A percentile compares a stretch with the other conserved stretches of the same genome.
These are phyloP conservation scores for Dicorynia guianensis DNA, from an alignment of 306 rosid species.

Conservation along the genomic window DNA sequence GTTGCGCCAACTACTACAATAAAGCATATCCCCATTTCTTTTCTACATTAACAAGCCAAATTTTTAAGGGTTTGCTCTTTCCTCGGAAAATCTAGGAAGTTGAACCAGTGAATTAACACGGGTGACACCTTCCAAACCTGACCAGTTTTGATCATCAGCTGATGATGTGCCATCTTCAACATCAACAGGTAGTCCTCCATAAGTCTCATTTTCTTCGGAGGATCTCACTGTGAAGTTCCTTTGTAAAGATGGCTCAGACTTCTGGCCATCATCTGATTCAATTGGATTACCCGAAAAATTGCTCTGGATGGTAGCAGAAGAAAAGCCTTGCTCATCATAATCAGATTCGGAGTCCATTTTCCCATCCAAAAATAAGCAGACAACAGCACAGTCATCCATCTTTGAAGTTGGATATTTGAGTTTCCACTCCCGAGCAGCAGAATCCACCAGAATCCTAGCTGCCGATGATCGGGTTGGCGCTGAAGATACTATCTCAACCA, in stretches of 20 bases:
- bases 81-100: conserved; percentile 94
- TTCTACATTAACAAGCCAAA: conserved; percentile 43
- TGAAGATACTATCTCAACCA: conserved; percentile 88
- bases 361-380: conserved; percentile 88
- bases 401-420: conserved; percentile 96
- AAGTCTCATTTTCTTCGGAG: conserved; percentile 69
- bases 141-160: conserved; percentile 94
- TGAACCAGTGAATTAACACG: conserved; percentile 96
- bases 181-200: conserved; percentile 51
- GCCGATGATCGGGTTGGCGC: conserved; percentile 81
- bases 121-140: conserved; percentile 95
- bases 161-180: conserved; percentile 56
- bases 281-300: conserved; percentile 80
- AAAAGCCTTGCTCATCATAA: conserved; percentile 81
- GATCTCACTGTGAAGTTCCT: conserved; percentile 87
- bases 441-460: conserved; percentile 83
- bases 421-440: conserved; percentile 97
- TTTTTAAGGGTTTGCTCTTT: conserved; percentile 61
- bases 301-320: conserved; percentile 92
- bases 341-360: conserved; percentile 98
- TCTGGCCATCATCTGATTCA: conserved; percentile 88
- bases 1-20: conserved; percentile 44
- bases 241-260: conserved; percentile 79
- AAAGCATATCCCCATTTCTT: conserved; percentile 39
- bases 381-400: conserved; percentile 99